Base-by-base conservation (phyloP, 352 stramenopile species). In the Phytophthora sansomeana region DNA sequence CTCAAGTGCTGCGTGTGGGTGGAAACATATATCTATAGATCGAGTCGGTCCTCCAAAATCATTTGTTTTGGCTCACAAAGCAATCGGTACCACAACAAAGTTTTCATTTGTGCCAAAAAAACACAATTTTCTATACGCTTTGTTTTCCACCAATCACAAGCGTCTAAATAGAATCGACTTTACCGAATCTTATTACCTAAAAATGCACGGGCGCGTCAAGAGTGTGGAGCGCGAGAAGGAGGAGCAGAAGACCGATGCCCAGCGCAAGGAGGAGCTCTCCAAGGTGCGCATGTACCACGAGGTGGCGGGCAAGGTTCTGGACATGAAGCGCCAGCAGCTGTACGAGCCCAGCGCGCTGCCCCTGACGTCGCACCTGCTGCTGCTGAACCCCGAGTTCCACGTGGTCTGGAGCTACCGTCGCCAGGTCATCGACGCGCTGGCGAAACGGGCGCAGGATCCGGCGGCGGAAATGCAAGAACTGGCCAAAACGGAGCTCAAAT, bases 371-470 rank as follows among this genome's bases (percentile, higher is more conserved):
- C 96, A 98, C 71, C 58, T 99, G 47, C 72, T 99, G 52, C 83
- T 93, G 55, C 79, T 99, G 5, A 99, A 99, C 77, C 96, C 97
- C 8, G 97, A 99, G 80, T 98, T 98, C 67, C 94, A 97, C 63
- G 87, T 98, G 72, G 77, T 99, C 51, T 99, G 97, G 97, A 98
- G 97, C 77, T 98, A 97, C 69, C 92, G 97, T 16, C 90, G 97
- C 62, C 92, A 99, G 75, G 82, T 93, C 39, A 83, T 99, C 38
- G 65, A 96, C 11, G 64, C 78, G 11, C 51, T 85, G 39, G 67
- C 66, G 16, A 63, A 47, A 68, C 67, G 14, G 65, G n/a, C n/a
- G n/a, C 62, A 69, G n/a, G 52, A 78, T n/a, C 53, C 61, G 8
- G 48, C 24, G 0, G 59, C n/a, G n/a, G n/a, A 81, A 69, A 63